Evolutionary conservation across 768 basidiomycete genomes (phyloP).

Genomic region (Aureoboletus auriporus): DNA sequence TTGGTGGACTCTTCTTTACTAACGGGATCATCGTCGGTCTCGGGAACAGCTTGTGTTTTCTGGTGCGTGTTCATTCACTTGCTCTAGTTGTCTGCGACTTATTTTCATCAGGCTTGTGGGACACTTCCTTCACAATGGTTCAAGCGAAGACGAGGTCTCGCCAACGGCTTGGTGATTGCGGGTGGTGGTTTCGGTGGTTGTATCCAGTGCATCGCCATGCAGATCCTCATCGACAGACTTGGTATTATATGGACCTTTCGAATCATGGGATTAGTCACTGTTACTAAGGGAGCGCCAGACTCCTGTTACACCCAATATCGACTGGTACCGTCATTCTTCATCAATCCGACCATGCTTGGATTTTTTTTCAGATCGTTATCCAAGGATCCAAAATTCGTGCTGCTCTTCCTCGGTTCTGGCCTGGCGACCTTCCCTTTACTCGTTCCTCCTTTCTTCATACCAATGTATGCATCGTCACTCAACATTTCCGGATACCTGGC

Average conservation of each 20-base stretch:
- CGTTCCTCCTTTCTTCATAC: conserved; percentile 36
- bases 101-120: conserved; percentile 21
- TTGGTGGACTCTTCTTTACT: conserved; percentile 26
- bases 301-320: conserved; percentile 16
- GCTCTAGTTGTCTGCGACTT: not conserved
- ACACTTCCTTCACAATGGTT: conserved; percentile 35
- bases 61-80: conserved; percentile 12
- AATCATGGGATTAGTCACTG: conserved; percentile 28
- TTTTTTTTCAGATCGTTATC: conserved; percentile 25
- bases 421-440: conserved; percentile 35
- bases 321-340: conserved; percentile 13
- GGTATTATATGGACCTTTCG: conserved; percentile 32
- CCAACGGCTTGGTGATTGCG: conserved; percentile 33
- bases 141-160: conserved; percentile 28
- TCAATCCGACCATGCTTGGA: not conserved
- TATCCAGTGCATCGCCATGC: conserved; percentile 25
- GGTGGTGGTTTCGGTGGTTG: conserved; percentile 32
- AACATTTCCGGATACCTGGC: conserved; percentile 18
- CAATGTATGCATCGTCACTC: conserved; percentile 30
- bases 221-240: conserved; percentile 23
- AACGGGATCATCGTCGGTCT: conserved; percentile 28
- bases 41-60: conserved; percentile 24
- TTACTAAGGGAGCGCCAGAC: conserved; percentile 22
- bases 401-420: conserved; percentile 31
- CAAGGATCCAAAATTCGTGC: conserved; percentile 23